phyloP scores from a whole-genome alignment of 1,284 basidiomycete genomes.

The Nidula niveotomentosa region DNA sequence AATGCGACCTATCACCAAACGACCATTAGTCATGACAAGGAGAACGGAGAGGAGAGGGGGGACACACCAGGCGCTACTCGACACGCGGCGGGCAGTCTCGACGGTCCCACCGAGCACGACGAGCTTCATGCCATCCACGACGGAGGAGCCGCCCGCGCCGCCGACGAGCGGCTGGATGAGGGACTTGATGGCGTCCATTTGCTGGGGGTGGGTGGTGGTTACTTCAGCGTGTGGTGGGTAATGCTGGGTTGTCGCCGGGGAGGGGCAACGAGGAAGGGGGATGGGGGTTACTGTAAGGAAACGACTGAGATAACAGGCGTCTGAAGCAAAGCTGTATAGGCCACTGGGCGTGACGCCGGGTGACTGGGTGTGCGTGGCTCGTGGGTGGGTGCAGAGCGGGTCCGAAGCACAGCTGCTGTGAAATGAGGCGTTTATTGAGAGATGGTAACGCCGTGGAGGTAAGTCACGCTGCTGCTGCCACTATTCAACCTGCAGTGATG shows the following conservation, averaged over 20 bases:
- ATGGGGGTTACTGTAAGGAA: neutral
- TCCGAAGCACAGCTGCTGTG: neutral
- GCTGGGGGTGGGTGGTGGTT: neutral
- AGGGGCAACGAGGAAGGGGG: neutral
- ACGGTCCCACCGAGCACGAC: slow-evolving; percentile 84
- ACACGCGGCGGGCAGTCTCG: slow-evolving; percentile 77
- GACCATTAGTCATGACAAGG: slow-evolving; percentile 7
- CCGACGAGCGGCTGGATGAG: slow-evolving; percentile 79
- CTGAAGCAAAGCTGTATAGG: no score
- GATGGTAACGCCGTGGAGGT: neutral
- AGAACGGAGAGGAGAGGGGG: slow-evolving; percentile 6
- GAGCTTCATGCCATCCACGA: slow-evolving; percentile 84
- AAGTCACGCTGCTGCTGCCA: neutral
- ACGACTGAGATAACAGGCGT: neutral
- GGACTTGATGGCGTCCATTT: slow-evolving; percentile 79
- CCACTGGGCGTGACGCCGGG: no score
- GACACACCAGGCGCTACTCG: slow-evolving; percentile 74
- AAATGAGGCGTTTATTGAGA: neutral
- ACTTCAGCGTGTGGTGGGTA: neutral
- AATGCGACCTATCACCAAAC: slow-evolving; percentile 57
- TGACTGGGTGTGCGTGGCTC: neutral
- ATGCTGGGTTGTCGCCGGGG: neutral
- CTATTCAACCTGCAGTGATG: neutral
- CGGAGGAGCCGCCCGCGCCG: slow-evolving; percentile 68
- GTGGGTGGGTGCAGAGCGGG: neutral